A percentile compares a stretch with the other conserved stretches of the same genome.
Evolutionary conservation across 2,329 filamentous ascomycete species (phyloP).

Genomic region (Aspergillus ruber): DNA sequence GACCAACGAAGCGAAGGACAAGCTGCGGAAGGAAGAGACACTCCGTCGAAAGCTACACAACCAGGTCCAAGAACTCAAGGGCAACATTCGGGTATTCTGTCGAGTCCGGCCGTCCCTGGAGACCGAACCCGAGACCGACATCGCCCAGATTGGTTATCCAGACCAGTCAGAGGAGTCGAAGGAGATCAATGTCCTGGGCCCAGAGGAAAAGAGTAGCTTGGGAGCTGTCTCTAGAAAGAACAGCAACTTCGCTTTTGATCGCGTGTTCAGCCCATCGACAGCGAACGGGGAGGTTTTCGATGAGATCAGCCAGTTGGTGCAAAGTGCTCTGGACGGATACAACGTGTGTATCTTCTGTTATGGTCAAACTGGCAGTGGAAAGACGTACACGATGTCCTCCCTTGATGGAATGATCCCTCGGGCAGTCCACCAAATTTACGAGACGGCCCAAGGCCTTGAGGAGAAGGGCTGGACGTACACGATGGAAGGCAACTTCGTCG

Average conservation of each 20-base stretch:
- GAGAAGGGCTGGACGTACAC: conserved; percentile 92
- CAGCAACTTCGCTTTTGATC: conserved; percentile 84
- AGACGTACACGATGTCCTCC: conserved; percentile 93
- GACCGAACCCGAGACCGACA: conserved; percentile 51
- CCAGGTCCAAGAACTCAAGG: conserved; percentile 94
- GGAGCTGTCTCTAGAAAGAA: conserved; percentile 70
- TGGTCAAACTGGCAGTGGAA: conserved; percentile 92
- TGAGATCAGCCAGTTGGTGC: conserved; percentile 93
- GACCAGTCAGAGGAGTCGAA: conserved; percentile 74
- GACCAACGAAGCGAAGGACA: conserved; percentile 67
- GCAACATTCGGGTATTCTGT: conserved; percentile 98
- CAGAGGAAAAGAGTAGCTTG: conserved; percentile 75
- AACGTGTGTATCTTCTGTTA: conserved; percentile 99
- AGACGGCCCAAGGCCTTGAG: conserved; percentile 72
- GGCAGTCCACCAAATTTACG: conserved; percentile 88
- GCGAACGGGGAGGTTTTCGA: conserved; percentile 85
- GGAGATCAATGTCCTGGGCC: conserved; percentile 76
- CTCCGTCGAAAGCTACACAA: conserved; percentile 89
- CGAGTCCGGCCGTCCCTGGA: conserved; percentile 73
- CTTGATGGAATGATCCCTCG: conserved; percentile 90
- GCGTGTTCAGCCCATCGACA: conserved; percentile 73
- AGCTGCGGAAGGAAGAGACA: conserved; percentile 85
- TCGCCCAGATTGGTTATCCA: conserved; percentile 72
- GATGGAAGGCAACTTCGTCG: conserved; percentile 92
- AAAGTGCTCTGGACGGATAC: conserved; percentile 93